Percentiles rank a stretch among this genome's conserved stretches.
Evolutionary conservation across 2,329 filamentous ascomycete species (phyloP).

Genomic region (Fusarium chuoi): DNA sequence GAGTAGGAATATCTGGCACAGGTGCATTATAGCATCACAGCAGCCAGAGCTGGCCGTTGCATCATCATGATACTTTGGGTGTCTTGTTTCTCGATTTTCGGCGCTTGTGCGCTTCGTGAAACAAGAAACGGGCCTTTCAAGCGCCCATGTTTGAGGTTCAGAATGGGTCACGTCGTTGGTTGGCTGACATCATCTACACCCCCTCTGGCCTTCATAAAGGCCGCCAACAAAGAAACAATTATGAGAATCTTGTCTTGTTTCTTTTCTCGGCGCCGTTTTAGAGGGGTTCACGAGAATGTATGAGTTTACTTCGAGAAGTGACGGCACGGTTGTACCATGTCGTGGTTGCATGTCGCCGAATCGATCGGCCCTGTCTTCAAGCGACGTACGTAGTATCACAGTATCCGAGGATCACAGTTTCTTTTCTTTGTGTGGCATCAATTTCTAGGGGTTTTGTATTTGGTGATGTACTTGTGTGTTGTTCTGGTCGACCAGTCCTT

Average conservation of each 20-base stretch:
- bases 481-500: not conserved
- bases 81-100: not conserved
- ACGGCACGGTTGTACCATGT: not conserved
- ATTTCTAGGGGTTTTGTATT: not conserved
- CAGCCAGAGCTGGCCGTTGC: not conserved
- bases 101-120: conserved; percentile 44
- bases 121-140: conserved; percentile 27
- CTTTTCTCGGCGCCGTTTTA: conserved; percentile 25
- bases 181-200: conserved; percentile 20
- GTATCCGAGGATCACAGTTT: not conserved
- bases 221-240: not conserved
- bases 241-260: conserved; percentile 2
- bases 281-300: conserved; percentile 9
- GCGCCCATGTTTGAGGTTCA: conserved; percentile 34
- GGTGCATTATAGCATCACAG: not conserved
- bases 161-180: conserved; percentile 29
- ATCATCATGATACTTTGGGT: not conserved
- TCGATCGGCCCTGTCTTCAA: not conserved
- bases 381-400: not conserved
- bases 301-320: conserved; percentile 22
- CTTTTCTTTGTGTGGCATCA: not conserved
- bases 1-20: not conserved
- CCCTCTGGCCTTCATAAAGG: not conserved
- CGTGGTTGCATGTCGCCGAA: not conserved
- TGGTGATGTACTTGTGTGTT: not conserved